Base-by-base conservation (phyloP, 2,329 filamentous ascomycete species). In the Colletotrichum gigasporum region DNA sequence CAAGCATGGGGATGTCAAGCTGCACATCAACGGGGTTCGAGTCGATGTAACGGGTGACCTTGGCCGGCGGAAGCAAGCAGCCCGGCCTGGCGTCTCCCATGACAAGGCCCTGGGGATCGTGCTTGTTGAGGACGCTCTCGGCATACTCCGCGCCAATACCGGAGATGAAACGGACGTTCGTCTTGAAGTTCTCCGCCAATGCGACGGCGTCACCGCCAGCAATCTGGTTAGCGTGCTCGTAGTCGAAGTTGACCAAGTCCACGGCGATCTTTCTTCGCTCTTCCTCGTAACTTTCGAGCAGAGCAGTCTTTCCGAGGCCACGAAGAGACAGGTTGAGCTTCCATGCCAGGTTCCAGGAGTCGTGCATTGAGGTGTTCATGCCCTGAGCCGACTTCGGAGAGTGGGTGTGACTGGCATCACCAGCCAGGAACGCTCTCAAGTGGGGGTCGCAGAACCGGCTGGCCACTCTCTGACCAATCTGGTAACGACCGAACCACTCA, bases 21-120 rank as follows among this genome's bases (percentile, higher is more conserved):
- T 94, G 90, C 26, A 94, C 80, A 69, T 94, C 89, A 41, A 94
- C 87, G 0, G 91, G 91, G 70, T 94, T 94, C 3, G 91, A 89
- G 75, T 94, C 91, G 53, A 93, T 85, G 72, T 90, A 93, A 26
- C 91, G 85, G 0, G 90, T 91, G 16, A 90, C 90, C 75, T 87
- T 91, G 39, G 89, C 89, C 2, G 91, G 91, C 3, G 88, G 85
- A 24, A 91, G 80, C 20, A 86, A 78, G 51, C 83, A 85, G 7
- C 85, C 85, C 3, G 84, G 84, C 65, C 81, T 82, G 47, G 83
- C 82, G 24, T 83, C 81, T 37, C 84, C 83, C 71, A 80, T 77
- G 16, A 78, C 75, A 48, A 79, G 78, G 12, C 75, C 74, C 55
- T 80, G 73, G 39, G 77, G 70, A 20, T 78, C 74, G 32, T 75